These are phyloP conservation scores for Aspergillus sp. DNA, from an alignment of 2,329 filamentous ascomycete species.

Conservation along the genomic window DNA sequence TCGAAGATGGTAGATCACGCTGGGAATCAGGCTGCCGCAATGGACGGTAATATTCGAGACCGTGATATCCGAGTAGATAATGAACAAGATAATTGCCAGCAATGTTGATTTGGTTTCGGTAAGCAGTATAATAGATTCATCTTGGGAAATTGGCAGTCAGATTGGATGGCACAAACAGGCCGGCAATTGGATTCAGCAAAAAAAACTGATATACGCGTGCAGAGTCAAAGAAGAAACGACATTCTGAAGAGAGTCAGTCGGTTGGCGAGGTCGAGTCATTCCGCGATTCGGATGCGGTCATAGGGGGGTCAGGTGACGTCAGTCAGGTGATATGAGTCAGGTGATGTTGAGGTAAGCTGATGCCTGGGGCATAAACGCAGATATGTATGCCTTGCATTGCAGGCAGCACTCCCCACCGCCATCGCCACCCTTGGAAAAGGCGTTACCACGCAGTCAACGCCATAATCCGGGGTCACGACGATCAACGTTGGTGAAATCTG, in stretches of 20 bases:
- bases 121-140: not conserved
- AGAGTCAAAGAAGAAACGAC: not conserved
- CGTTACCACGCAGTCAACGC: too few relatives aligned
- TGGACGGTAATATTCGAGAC: conserved; percentile 1
- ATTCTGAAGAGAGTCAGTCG: not conserved
- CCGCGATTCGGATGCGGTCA: not conserved
- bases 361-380: not conserved
- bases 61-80: conserved; percentile 3
- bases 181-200: not conserved
- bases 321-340: not conserved
- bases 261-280: not conserved
- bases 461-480: too few relatives aligned
- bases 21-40: too few relatives aligned
- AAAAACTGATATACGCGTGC: not conserved
- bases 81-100: conserved; percentile 2
- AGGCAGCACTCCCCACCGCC: not conserved
- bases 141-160: not conserved
- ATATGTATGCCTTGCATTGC: not conserved
- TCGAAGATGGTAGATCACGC: too few relatives aligned
- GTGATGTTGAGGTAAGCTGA: not conserved
- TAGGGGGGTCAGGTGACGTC: not conserved
- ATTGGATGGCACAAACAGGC: conserved; percentile 1
- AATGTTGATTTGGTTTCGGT: conserved; percentile 1
- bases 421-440: not conserved
- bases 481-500: too few relatives aligned